phyloP scores from a whole-genome alignment of 306 rosid genomes.

The Cucurbita ficifolia region DNA sequence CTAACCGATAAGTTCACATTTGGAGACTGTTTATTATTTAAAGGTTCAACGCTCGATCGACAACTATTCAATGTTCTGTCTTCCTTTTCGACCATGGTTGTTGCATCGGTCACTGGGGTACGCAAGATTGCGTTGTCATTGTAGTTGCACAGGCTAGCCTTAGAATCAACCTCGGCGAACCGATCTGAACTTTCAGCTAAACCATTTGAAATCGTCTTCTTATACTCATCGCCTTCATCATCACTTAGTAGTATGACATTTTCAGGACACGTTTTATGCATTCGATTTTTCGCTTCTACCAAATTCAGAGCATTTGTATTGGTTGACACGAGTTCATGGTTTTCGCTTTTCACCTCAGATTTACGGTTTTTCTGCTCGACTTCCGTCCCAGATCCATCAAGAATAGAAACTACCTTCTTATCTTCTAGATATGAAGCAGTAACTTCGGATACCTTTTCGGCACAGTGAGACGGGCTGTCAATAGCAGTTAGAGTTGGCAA shows the following conservation, averaged over 20 bases:
- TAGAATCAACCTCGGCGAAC: constrained; percentile 26
- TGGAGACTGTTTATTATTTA: constrained; percentile 28
- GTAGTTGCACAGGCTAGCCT: constrained; percentile 22
- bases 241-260: constrained; percentile 66
- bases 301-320: constrained; percentile 18
- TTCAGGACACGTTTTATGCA: constrained; percentile 24
- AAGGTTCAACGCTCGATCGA: constrained; percentile 19
- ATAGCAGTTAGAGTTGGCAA: constrained; percentile 17
- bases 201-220: constrained; percentile 23
- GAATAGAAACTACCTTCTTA: constrained; percentile 7
- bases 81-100: constrained; percentile 27
- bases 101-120: constrained; percentile 34
- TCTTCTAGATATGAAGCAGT: constrained; percentile 16
- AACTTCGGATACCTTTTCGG: constrained; percentile 20
- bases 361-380: constrained; percentile 14
- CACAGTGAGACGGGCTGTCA: constrained; percentile 21
- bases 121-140: constrained; percentile 20
- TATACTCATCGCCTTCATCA: constrained; percentile 53
- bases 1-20: background rate
- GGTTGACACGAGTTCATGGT: constrained; percentile 18
- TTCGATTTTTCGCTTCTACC: constrained; percentile 19
- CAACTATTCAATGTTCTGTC: constrained; percentile 17
- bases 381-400: constrained; percentile 12
- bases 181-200: constrained; percentile 22
- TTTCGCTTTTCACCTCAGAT: constrained; percentile 23